These are phyloP conservation scores for Parmelia sp. DNA, from an alignment of 495 filamentous ascomycete species.

Conservation along the genomic window DNA sequence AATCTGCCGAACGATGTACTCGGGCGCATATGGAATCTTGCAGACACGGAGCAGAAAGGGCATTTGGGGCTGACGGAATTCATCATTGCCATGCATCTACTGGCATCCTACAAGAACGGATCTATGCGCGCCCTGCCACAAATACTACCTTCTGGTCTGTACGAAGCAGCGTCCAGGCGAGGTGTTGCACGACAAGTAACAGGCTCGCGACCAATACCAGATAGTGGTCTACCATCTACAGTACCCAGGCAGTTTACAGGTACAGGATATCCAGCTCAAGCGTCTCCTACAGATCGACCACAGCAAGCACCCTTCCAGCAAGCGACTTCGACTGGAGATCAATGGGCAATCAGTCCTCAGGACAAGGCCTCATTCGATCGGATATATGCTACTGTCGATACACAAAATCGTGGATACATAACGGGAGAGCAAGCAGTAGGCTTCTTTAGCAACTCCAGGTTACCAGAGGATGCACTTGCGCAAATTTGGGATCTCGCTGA, in stretches of 20 bases:
- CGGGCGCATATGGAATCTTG: conserved; percentile 88
- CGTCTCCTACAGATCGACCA: conserved; percentile 53
- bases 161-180: conserved; percentile 81
- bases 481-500: conserved; percentile 96
- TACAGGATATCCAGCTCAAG: conserved; percentile 41
- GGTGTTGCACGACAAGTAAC: conserved; percentile 42
- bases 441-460: conserved; percentile 86
- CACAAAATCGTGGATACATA: conserved; percentile 68
- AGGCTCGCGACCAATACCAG: conserved; percentile 38
- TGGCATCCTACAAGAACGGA: conserved; percentile 83
- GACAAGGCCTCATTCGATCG: conserved; percentile 84
- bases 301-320: conserved; percentile 47
- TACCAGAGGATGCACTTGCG: conserved; percentile 86
- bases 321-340: conserved; percentile 59
- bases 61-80: conserved; percentile 87
- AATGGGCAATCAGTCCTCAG: conserved; percentile 74
- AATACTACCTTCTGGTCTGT: conserved; percentile 76
- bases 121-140: conserved; percentile 70
- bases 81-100: conserved; percentile 95
- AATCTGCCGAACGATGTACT: conserved; percentile 83
- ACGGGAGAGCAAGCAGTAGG: conserved; percentile 91
- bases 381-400: conserved; percentile 78
- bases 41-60: conserved; percentile 87
- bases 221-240: conserved; percentile 43
- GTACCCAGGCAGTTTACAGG: conserved; percentile 73